phyloP scores from a whole-genome alignment of 2,329 filamentous ascomycete genomes.

The Mollisiaceae sp. region DNA sequence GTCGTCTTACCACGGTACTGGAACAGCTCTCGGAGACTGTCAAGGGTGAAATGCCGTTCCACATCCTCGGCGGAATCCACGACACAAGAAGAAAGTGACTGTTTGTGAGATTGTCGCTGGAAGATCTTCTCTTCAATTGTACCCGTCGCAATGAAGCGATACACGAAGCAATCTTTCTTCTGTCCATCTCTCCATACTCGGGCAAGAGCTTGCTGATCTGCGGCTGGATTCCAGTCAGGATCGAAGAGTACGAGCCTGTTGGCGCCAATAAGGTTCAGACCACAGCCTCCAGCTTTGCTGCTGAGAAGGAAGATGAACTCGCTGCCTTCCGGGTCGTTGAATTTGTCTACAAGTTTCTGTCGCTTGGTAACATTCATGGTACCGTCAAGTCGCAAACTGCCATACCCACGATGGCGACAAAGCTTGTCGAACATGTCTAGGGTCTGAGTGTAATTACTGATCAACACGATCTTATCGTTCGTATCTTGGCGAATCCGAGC shows the following conservation, averaged over 20 bases:
- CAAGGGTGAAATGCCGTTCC: constrained; percentile 92
- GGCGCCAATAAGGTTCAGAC: constrained; percentile 92
- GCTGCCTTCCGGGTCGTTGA: constrained; percentile 88
- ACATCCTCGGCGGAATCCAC: constrained; percentile 97
- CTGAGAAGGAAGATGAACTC: constrained; percentile 97
- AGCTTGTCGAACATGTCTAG: constrained; percentile 92
- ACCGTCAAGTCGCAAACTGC: constrained; percentile 86
- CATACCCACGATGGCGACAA: constrained; percentile 84
- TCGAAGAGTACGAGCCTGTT: constrained; percentile 96
- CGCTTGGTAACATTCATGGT: constrained; percentile 98
- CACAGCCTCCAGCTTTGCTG: constrained; percentile 95
- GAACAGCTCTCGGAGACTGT: constrained; percentile 90
- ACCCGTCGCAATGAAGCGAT: constrained; percentile 97
- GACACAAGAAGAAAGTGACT: constrained; percentile 93
- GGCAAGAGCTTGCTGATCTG: constrained; percentile 94
- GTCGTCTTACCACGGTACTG: constrained; percentile 84
- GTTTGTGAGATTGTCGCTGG: constrained; percentile 97
- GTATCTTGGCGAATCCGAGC: constrained; percentile 94
- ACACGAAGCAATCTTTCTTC: constrained; percentile 99
- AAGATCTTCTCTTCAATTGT: constrained; percentile 99
- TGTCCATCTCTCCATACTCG: constrained; percentile 99
- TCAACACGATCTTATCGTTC: constrained; percentile 98
- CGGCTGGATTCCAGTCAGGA: constrained; percentile 96
- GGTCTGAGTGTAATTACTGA: constrained; percentile 97
- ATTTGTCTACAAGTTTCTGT: constrained; percentile 95